Conservation (phyloP, 1,139 yeast species). For the Debaryomycetaceae sp. region DNA sequence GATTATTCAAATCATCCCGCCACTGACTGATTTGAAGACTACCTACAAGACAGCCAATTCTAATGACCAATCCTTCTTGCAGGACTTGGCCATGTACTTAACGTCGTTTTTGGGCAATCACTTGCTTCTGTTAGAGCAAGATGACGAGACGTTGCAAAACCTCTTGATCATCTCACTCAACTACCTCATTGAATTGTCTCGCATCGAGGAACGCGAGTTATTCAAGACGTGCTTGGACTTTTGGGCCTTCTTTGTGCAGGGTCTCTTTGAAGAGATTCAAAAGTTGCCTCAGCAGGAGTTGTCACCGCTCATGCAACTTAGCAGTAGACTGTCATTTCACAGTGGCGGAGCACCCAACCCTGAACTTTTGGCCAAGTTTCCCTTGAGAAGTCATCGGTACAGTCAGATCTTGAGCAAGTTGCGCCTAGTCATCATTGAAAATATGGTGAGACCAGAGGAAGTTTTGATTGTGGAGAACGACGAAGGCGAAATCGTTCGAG, state of each 20-base stretch:
- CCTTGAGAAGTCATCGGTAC: constrained; percentile 77
- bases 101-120: constrained; percentile 82
- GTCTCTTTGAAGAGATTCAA: constrained; percentile 82
- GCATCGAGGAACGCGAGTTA: constrained; percentile 91
- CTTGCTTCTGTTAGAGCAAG: constrained; percentile 66
- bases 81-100: constrained; percentile 90
- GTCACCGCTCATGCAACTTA: constrained; percentile 71
- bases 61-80: constrained; percentile 87
- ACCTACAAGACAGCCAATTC: constrained; percentile 76
- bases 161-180: constrained; percentile 68
- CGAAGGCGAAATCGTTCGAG: constrained; percentile 98
- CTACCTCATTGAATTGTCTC: constrained; percentile 79
- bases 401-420: constrained; percentile 70
- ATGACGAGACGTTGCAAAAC: constrained; percentile 52
- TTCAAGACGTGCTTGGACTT: constrained; percentile 94
- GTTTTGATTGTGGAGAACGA: constrained; percentile 95
- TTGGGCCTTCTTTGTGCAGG: constrained; percentile 82
- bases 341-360: constrained; percentile 88
- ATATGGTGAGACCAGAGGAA: constrained; percentile 98
- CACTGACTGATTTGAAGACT: constrained; percentile 64
- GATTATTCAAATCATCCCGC: constrained; percentile 68
- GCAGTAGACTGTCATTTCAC: constrained; percentile 41
- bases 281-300: constrained; percentile 67
- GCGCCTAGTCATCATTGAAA: constrained; percentile 87
- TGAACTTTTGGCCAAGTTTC: constrained; percentile 64